Base-by-base conservation (phyloP, 805 yeast genomes). In the Metschnikowia koreensis region DNA sequence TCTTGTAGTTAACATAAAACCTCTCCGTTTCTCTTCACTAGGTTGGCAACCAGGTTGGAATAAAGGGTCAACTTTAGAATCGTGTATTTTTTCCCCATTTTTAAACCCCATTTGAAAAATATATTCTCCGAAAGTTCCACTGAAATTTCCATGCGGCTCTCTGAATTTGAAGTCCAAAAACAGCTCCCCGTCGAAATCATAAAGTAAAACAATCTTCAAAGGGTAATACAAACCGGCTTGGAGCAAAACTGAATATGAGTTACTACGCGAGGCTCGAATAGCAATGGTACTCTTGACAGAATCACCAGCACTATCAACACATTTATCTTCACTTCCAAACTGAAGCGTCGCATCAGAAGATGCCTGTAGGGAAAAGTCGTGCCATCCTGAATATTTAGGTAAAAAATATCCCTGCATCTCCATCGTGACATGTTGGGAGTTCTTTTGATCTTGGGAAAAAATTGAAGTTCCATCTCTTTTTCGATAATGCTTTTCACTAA, bases 171-270 rank as follows among this genome's bases (percentile, higher is more conserved):
- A 38, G 8, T 43, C 42, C 41, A 42, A 28, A 22, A 11, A 42
- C 12, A 34, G 28, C 1, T 12, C 17, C 38, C 22, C 17, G 22
- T 17, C 49, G 4, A 37, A 38, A 5, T 9, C n/a, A 11, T 29
- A 7, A n/a, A 46, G 42, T 11, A n/a, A 43, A 13, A 31, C 46
- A 7, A 48, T 31, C n/a, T 39, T 43, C 31, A 44, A 33, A 7
- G 51, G 51, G 37, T 43, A 48, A 36, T 43, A 48, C 5, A 44
- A 26, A 13, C 44, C 47, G n/a, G 44, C 51, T 12, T 43, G 40
- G 12, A 48, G 47, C 26, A 27, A 22, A 13, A 29, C 47, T 12
- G 39, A 31, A 34, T 37, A 38, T 3, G 16, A 8, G 26, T 29
- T 42, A 2, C 16, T 12, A 7, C 43, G 42, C 3, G 51, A 37